Base-by-base conservation (phyloP, 305 asterid genomes). In the Ajuga reptans region DNA sequence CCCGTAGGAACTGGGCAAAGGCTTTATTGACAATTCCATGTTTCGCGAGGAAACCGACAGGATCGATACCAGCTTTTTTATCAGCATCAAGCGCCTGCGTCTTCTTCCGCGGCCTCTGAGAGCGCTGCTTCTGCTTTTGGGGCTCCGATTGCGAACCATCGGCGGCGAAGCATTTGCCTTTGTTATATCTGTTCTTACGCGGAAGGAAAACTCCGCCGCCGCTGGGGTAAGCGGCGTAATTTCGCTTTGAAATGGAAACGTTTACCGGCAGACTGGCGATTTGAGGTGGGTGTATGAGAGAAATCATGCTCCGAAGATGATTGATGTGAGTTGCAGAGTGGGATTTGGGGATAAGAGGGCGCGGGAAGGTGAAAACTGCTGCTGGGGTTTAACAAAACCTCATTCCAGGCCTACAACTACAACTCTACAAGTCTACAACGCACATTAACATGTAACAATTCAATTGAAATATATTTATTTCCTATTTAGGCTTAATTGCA, bases 1-100 rank as follows among this genome's bases (percentile, higher is more conserved):
- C 97, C 7, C 98, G 96, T 49, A 92, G 92, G 72, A 86, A 92
- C 78, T 85, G 92, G 27, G 95, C 87, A 12, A 92, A 87, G 15
- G 75, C 88, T 82, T 85, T 92, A 72, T 83, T 79, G 7, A 85
- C 63, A 78, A 90, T 88, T 7, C 84, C 98, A 64, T 84, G 80
- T 74, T 82, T 88, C 67, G 82, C 33, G 57, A 92, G 90, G 77
- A 92, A 92, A 21, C 97, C 96, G 52, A 87, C 97, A 2, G 98
- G 96, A 72, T 92, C 90, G 29, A 82, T 67, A 56, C 89, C 89
- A 54, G 82, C 59, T 69, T 82, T 33, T 46, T 73, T 69, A 54
- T 76, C 86, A n/a, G 68, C 34, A 34, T 69, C 85, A 3, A 65
- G 66, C 61, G 78, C 56, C 45, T 60, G 85, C n/a, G 66, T 36